These are phyloP conservation scores for Paraphoma chrysanthemicola DNA, from an alignment of 2,329 filamentous ascomycete species.

Conservation along the genomic window DNA sequence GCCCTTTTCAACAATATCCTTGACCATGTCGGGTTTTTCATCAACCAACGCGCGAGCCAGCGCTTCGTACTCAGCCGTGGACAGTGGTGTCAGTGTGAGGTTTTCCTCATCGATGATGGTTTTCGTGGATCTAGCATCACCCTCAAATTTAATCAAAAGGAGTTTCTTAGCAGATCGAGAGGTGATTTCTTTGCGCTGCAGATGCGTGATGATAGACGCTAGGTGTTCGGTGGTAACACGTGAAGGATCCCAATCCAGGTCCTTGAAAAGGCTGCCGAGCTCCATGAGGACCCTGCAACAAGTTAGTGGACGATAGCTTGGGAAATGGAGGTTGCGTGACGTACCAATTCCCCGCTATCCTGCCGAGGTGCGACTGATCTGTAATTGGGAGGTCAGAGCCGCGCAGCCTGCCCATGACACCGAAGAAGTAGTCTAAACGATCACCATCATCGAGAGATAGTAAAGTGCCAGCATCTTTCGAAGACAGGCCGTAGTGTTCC, in stretches of 20 bases:
- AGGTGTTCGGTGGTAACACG: conserved; percentile 50
- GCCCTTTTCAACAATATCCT: conserved; percentile 64
- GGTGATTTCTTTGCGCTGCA: conserved; percentile 55
- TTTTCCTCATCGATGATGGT: conserved; percentile 65
- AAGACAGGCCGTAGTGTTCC: conserved; percentile 69
- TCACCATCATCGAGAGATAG: conserved; percentile 79
- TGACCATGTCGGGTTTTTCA: conserved; percentile 64
- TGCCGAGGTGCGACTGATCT: conserved; percentile 44
- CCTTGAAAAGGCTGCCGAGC: conserved; percentile 56
- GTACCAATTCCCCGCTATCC: conserved; percentile 64
- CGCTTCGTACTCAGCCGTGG: conserved; percentile 61
- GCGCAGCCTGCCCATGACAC: conserved; percentile 59
- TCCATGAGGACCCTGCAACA: conserved; percentile 58
- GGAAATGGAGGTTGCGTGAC: conserved; percentile 3
- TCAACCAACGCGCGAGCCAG: conserved; percentile 62
- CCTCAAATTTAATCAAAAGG: conserved; percentile 62
- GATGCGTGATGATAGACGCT: conserved; percentile 51
- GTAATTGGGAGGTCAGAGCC: neutral
- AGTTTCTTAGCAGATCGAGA: conserved; percentile 67
- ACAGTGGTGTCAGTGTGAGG: conserved; percentile 62
- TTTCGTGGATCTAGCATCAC: conserved; percentile 56
- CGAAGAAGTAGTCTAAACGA: conserved; percentile 81
- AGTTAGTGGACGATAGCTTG: conserved; percentile 3
- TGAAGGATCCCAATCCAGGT: conserved; percentile 50
- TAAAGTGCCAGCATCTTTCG: conserved; percentile 84